Evolutionary conservation across 2,329 filamentous ascomycete species (phyloP).

Genomic region (Calonectria fujianensis): DNA sequence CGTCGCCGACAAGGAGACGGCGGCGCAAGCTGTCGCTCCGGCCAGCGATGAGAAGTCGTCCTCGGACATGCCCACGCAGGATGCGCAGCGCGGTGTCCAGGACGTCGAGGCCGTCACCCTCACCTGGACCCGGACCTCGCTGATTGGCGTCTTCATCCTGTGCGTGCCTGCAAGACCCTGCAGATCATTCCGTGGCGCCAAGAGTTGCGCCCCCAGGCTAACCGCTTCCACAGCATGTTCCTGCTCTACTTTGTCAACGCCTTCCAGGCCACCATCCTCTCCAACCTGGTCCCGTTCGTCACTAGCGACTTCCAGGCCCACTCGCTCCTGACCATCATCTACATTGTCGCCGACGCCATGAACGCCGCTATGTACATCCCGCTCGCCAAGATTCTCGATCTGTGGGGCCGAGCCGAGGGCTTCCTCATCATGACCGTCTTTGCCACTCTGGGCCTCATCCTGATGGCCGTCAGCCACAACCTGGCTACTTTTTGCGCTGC

Average conservation of each 20-base stretch:
- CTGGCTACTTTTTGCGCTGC: conserved; percentile 69
- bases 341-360: conserved; percentile 72
- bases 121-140: conserved; percentile 59
- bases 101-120: conserved; percentile 61
- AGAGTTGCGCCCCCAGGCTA: neutral
- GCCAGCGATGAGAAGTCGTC: neutral
- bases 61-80: neutral
- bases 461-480: conserved; percentile 75
- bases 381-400: conserved; percentile 76
- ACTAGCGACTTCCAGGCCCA: conserved; percentile 71
- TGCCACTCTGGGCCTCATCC: conserved; percentile 69
- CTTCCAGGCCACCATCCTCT: conserved; percentile 65
- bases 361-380: conserved; percentile 76
- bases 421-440: conserved; percentile 71
- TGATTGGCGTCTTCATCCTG: conserved; percentile 61
- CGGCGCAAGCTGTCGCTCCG: neutral
- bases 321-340: conserved; percentile 71
- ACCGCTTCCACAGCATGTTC: conserved; percentile 59
- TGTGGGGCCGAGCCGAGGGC: conserved; percentile 77
- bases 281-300: conserved; percentile 65
- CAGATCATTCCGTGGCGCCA: conserved; percentile 15
- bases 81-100: conserved; percentile 56
- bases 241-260: conserved; percentile 70
- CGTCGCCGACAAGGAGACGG: conserved; percentile 9
- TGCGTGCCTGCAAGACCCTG: conserved; percentile 1